These are phyloP conservation scores for Vachellia collinsii DNA, from an alignment of 306 rosid species.

Conservation along the genomic window DNA sequence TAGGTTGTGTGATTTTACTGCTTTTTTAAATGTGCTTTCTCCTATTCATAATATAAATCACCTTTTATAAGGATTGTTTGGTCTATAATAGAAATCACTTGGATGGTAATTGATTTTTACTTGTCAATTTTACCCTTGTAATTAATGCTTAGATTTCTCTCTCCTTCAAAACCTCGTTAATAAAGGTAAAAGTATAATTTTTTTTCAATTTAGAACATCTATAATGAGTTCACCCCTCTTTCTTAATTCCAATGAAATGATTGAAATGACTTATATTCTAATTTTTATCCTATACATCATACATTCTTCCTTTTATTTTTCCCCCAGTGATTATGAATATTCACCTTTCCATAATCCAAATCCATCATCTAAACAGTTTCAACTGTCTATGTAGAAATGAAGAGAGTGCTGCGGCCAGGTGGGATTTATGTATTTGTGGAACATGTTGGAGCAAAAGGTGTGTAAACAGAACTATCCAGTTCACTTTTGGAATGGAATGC, in stretches of 20 bases:
- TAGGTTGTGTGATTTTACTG: not conserved
- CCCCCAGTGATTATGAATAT: not conserved
- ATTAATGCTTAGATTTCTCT: no score
- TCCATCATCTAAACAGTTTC: not conserved
- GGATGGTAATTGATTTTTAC: no score
- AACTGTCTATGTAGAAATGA: slow-evolving; percentile 63
- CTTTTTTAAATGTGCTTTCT: not conserved
- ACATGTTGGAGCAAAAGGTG: slow-evolving; percentile 89
- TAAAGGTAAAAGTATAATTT: no score
- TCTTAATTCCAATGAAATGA: no score
- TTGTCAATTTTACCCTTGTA: no score
- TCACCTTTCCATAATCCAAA: not conserved
- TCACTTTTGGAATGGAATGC: slow-evolving; percentile 2
- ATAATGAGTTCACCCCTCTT: no score
- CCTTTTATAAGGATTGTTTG: no score
- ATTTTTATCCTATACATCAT: not conserved
- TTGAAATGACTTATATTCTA: not conserved
- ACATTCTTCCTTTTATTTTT: not conserved
- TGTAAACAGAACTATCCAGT: slow-evolving; percentile 34
- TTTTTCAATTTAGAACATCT: no score
- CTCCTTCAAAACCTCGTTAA: no score
- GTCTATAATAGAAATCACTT: no score
- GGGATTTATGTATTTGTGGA: slow-evolving; percentile 71
- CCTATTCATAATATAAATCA: no score
- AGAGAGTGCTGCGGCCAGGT: slow-evolving; percentile 77